phyloP scores from a whole-genome alignment of 1,284 basidiomycete genomes.

The Ceratorhiza oryzae-sativae region DNA sequence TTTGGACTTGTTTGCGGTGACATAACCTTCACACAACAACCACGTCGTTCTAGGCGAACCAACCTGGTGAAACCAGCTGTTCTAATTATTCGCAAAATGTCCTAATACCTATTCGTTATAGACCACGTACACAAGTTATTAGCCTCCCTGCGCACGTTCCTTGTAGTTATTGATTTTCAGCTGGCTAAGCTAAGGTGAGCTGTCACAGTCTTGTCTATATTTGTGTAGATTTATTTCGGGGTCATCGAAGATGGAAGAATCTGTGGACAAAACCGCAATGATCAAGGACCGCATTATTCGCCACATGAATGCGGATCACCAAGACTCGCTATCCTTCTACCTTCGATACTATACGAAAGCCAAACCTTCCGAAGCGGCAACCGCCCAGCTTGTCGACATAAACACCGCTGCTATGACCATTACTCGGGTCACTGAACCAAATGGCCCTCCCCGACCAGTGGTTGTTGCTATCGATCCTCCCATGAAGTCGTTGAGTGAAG shows the following conservation, averaged over 20 bases:
- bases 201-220: not conserved
- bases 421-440: slow-evolving; percentile 17
- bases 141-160: no score
- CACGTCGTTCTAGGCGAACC: not conserved
- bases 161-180: not conserved
- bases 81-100: not conserved
- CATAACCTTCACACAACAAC: not conserved
- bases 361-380: slow-evolving; percentile 12
- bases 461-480: slow-evolving; percentile 26
- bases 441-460: slow-evolving; percentile 12
- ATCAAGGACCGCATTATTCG: slow-evolving; percentile 34
- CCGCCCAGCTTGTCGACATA: slow-evolving; percentile 29
- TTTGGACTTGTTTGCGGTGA: not conserved
- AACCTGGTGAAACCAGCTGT: not conserved
- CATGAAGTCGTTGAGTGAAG: slow-evolving; percentile 14
- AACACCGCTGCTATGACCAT: slow-evolving; percentile 31
- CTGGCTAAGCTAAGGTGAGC: not conserved
- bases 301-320: slow-evolving; percentile 35
- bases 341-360: slow-evolving; percentile 23
- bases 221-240: not conserved
- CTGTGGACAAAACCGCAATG: not conserved
- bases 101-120: no score
- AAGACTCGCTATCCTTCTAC: slow-evolving; percentile 17
- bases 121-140: no score
- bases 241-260: not conserved